These are phyloP conservation scores for Thelonectria rubi DNA, from an alignment of 2,329 filamentous ascomycete genomes.

Conservation along the genomic window DNA sequence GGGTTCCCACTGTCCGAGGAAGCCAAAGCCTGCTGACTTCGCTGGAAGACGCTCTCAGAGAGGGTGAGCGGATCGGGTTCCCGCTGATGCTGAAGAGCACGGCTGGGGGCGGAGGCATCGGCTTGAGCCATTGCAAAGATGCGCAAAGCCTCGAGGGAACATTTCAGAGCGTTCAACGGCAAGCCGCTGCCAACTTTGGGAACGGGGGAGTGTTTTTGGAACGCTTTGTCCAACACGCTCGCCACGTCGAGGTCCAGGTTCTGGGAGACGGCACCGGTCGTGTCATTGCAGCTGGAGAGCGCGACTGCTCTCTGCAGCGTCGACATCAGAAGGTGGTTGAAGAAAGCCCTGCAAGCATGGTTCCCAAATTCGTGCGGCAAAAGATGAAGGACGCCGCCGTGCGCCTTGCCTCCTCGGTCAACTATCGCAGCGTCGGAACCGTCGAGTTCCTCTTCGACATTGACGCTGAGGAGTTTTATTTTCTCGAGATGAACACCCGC, in stretches of 20 bases:
- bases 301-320: slow-evolving; percentile 61
- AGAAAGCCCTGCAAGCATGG: slow-evolving; percentile 52
- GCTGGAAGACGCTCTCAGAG: slow-evolving; percentile 40
- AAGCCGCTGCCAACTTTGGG: slow-evolving; percentile 54
- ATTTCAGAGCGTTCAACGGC: slow-evolving; percentile 50
- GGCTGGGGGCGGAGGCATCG: slow-evolving; percentile 57
- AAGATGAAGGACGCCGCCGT: slow-evolving; percentile 51
- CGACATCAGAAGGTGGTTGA: slow-evolving; percentile 63
- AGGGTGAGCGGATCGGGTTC: slow-evolving; percentile 45
- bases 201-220: slow-evolving; percentile 54
- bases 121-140: slow-evolving; percentile 51
- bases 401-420: slow-evolving; percentile 47
- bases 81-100: slow-evolving; percentile 60
- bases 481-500: slow-evolving; percentile 59
- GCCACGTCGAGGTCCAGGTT: slow-evolving; percentile 62
- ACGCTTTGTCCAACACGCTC: slow-evolving; percentile 51
- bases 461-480: slow-evolving; percentile 51
- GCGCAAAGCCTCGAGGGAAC: slow-evolving; percentile 42
- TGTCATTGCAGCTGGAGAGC: slow-evolving; percentile 53
- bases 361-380: slow-evolving; percentile 43
- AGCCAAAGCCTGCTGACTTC: slow-evolving; percentile 41
- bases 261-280: slow-evolving; percentile 55
- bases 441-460: slow-evolving; percentile 57
- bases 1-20: slow-evolving; percentile 49
- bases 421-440: slow-evolving; percentile 54